Evolutionary conservation across 2,329 filamentous ascomycete genomes (phyloP).

Genomic region (Trichophaea hybrida): DNA sequence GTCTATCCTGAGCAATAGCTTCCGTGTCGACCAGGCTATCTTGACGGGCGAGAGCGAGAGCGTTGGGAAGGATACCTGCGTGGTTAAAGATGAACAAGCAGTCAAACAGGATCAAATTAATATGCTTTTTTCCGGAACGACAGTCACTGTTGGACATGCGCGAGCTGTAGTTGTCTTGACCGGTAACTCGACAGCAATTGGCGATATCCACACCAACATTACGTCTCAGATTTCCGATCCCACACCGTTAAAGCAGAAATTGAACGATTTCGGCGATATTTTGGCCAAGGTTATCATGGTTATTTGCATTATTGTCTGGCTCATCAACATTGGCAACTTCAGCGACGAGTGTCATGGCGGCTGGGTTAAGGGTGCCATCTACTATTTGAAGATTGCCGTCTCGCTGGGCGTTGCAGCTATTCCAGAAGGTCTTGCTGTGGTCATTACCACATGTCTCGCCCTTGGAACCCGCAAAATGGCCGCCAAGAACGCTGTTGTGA

Average conservation of each 20-base stretch:
- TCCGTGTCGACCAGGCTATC: conserved; percentile 91
- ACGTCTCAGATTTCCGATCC: conserved; percentile 95
- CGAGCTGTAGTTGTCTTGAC: conserved; percentile 83
- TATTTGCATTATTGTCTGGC: conserved; percentile 91
- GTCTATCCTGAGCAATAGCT: conserved; percentile 90
- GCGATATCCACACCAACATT: conserved; percentile 97
- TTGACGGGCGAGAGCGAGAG: conserved; percentile 96
- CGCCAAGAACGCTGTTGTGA: conserved; percentile 91
- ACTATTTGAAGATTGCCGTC: conserved; percentile 98
- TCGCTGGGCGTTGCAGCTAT: conserved; percentile 96
- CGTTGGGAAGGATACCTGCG: conserved; percentile 64
- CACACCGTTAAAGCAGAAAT: conserved; percentile 93
- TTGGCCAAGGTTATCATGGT: conserved; percentile 96
- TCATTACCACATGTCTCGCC: conserved; percentile 96
- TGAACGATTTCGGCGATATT: conserved; percentile 93
- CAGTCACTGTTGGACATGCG: conserved; percentile 85
- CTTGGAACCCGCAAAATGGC: conserved; percentile 98
- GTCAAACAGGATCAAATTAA: conserved; percentile 97
- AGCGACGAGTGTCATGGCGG: conserved; percentile 83
- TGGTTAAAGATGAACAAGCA: conserved; percentile 62
- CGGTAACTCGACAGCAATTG: conserved; percentile 81
- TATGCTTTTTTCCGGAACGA: conserved; percentile 96
- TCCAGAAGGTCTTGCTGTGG: conserved; percentile 89
- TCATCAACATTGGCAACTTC: conserved; percentile 97
- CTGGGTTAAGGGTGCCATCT: conserved; percentile 94